These are phyloP conservation scores for Papiliotrema terrestris DNA, from an alignment of 1,284 basidiomycete species.

Conservation along the genomic window DNA sequence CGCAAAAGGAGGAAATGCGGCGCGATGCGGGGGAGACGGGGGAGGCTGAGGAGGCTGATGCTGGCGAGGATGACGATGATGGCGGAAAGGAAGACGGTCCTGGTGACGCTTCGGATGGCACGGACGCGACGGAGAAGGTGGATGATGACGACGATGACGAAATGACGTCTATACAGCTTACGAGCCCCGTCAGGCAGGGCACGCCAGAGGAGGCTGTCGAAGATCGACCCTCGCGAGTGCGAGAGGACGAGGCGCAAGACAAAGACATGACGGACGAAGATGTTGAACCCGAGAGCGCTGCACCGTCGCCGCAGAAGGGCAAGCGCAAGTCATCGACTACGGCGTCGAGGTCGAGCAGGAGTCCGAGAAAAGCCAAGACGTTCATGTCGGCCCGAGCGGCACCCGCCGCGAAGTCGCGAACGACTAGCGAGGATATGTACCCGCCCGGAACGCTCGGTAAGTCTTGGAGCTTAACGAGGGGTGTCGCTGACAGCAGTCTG, in stretches of 20 bases:
- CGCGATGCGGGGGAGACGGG: no score
- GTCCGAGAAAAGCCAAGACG: not conserved
- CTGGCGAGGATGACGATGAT: no score
- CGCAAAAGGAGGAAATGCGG: no score
- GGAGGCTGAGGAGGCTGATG: no score
- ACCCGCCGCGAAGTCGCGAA: not conserved
- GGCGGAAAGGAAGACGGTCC: no score
- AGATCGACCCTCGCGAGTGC: not conserved
- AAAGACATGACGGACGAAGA: not conserved
- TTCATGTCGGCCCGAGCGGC: not conserved
- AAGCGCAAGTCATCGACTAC: not conserved
- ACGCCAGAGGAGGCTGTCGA: slow-evolving; percentile 18
- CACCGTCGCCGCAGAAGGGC: not conserved
- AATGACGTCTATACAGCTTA: not conserved
- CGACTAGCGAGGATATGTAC: slow-evolving; percentile 32
- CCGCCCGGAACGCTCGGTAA: slow-evolving; percentile 40
- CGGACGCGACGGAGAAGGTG: no score
- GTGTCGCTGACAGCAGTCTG: slow-evolving; percentile 28
- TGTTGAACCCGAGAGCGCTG: no score
- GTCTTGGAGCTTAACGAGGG: not conserved
- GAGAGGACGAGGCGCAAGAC: slow-evolving; percentile 1
- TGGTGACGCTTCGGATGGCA: no score
- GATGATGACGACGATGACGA: no score
- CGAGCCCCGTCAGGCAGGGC: not conserved
- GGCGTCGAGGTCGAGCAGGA: not conserved